Percentiles rank a stretch among this genome's conserved stretches.
These are phyloP conservation scores for Rhodotorula sp. DNA, from an alignment of 1,284 basidiomycete genomes.

Conservation along the genomic window DNA sequence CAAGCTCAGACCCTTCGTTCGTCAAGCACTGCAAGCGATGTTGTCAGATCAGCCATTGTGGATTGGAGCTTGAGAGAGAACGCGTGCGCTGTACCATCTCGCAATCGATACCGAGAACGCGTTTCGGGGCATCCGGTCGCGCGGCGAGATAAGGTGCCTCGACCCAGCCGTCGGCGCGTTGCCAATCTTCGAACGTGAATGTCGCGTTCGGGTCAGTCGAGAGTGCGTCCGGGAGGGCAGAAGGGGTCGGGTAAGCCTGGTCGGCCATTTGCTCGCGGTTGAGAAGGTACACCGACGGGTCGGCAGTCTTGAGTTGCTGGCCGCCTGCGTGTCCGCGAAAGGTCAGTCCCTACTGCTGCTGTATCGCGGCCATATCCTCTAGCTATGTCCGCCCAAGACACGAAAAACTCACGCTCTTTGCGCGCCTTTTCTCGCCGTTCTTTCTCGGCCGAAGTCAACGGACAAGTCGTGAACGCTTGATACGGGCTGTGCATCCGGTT, in stretches of 20 bases:
- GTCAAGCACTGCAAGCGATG: conserved; percentile 65
- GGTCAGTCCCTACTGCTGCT: background rate
- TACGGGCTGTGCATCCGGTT: conserved; percentile 81
- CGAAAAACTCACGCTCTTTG: conserved; percentile 57
- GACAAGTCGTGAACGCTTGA: conserved; percentile 72
- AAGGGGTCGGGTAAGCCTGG: conserved; percentile 83
- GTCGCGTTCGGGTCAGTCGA: conserved; percentile 51
- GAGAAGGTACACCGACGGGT: conserved; percentile 69
- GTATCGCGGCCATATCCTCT: background rate
- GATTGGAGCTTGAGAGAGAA: background rate
- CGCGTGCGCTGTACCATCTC: conserved; percentile 70
- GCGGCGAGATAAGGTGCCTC: conserved; percentile 62
- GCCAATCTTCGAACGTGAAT: conserved; percentile 38
- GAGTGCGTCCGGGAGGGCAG: conserved; percentile 75
- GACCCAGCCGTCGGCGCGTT: conserved; percentile 52
- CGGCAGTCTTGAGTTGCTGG: conserved; percentile 50
- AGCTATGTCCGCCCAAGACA: background rate
- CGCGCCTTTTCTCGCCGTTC: conserved; percentile 59
- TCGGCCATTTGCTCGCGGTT: conserved; percentile 80
- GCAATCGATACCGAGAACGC: conserved; percentile 67
- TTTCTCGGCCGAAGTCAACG: conserved; percentile 74
- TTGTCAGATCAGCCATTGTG: background rate
- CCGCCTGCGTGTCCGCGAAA: conserved; percentile 14
- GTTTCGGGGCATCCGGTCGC: conserved; percentile 44
- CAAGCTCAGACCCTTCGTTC: conserved; percentile 79